Percentiles rank a stretch among this genome's conserved stretches.
These are phyloP conservation scores for Cryphonectria nitschkei DNA, from an alignment of 2,329 filamentous ascomycete genomes.

Conservation along the genomic window DNA sequence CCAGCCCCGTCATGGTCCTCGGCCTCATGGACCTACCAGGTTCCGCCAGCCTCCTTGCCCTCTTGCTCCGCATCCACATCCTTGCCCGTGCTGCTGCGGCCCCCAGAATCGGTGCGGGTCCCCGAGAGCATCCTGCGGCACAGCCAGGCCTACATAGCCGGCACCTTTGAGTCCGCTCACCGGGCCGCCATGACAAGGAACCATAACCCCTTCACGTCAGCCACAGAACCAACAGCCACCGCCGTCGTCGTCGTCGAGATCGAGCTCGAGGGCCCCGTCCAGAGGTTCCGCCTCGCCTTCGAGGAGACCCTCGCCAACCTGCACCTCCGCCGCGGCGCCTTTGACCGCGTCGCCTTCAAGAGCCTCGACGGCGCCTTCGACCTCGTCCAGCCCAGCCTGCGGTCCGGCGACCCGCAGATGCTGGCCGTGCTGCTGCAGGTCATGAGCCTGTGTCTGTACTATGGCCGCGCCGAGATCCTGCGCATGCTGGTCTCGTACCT, in stretches of 20 bases:
- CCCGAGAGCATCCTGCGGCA: conserved; percentile 21
- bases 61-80: neutral
- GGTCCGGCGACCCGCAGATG: conserved; percentile 16
- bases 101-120: conserved; percentile 14
- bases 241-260: conserved; percentile 7
- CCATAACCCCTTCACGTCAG: neutral
- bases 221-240: neutral
- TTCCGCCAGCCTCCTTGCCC: neutral
- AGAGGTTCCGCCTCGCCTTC: conserved; percentile 19
- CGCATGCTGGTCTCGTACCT: conserved; percentile 18
- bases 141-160: conserved; percentile 16
- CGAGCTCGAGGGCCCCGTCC: conserved; percentile 20
- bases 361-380: conserved; percentile 21
- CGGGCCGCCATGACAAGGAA: no score
- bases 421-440: conserved; percentile 19
- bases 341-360: conserved; percentile 21
- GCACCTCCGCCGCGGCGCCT: conserved; percentile 2
- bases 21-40: neutral
- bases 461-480: conserved; percentile 21
- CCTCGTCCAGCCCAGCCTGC: conserved; percentile 15
- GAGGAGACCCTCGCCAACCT: conserved; percentile 25
- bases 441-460: conserved; percentile 19
- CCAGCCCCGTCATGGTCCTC: neutral
- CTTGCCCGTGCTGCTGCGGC: neutral
- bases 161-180: conserved; percentile 3